phyloP scores from a whole-genome alignment of 2,329 filamentous ascomycete species.

The Amesomyces nigricolor region DNA sequence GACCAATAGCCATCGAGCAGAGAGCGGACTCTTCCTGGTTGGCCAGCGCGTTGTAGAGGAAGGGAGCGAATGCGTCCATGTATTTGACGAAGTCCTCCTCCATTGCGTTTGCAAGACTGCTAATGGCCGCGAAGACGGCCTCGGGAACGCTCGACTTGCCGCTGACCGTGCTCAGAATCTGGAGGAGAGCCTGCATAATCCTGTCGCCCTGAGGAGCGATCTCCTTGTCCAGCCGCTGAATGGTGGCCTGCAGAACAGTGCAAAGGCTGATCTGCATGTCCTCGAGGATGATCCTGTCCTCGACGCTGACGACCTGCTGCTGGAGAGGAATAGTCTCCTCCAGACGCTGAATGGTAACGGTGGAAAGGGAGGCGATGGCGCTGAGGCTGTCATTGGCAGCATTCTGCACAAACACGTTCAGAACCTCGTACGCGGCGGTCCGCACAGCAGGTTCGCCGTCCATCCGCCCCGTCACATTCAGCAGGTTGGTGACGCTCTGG shows the following conservation, averaged over 20 bases:
- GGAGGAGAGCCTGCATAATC: slow-evolving; percentile 85
- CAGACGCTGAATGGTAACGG: slow-evolving; percentile 83
- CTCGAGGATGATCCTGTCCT: slow-evolving; percentile 91
- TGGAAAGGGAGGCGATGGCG: slow-evolving; percentile 74
- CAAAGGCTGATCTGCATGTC: slow-evolving; percentile 96
- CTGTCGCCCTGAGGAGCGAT: slow-evolving; percentile 84
- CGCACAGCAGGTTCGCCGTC: slow-evolving; percentile 84
- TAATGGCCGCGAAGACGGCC: slow-evolving; percentile 85
- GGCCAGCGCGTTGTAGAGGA: slow-evolving; percentile 86
- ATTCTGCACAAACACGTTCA: slow-evolving; percentile 90
- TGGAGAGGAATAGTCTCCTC: slow-evolving; percentile 88
- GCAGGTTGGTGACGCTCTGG: slow-evolving; percentile 77
- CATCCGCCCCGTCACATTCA: slow-evolving; percentile 75
- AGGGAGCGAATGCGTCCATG: slow-evolving; percentile 91
- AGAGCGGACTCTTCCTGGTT: slow-evolving; percentile 94
- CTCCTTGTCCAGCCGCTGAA: slow-evolving; percentile 85
- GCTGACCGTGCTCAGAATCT: slow-evolving; percentile 70
- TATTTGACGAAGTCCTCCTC: slow-evolving; percentile 94
- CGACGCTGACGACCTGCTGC: slow-evolving; percentile 89
- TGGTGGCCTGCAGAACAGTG: slow-evolving; percentile 85
- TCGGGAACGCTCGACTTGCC: slow-evolving; percentile 92
- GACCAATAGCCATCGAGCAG: slow-evolving; percentile 94
- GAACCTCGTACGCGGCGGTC: slow-evolving; percentile 93
- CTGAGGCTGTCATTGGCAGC: slow-evolving; percentile 79
- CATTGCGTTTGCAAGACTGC: slow-evolving; percentile 82